Evolutionary conservation across 2,329 filamentous ascomycete genomes (phyloP).

Genomic region (Aspergillus glaucus): DNA sequence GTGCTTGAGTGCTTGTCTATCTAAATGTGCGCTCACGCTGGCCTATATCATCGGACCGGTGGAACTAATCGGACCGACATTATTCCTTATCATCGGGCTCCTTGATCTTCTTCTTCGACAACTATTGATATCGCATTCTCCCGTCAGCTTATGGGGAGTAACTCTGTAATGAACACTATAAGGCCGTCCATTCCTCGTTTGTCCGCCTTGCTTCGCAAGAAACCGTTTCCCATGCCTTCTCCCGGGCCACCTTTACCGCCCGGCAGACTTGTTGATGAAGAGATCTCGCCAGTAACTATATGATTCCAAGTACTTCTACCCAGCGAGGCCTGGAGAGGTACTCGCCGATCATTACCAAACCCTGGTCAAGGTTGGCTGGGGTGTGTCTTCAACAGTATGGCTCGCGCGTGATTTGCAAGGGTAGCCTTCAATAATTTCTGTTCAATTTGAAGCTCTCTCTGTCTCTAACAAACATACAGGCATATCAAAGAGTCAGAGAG

Average conservation of each 20-base stretch:
- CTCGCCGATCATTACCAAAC: slow-evolving; percentile 22
- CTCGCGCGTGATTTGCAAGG: slow-evolving; percentile 23
- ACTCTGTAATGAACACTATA: slow-evolving; percentile 17
- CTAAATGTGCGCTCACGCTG: no score
- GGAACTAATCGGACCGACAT: no score
- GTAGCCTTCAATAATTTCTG: slow-evolving; percentile 16
- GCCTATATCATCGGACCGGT: no score
- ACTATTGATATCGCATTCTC: slow-evolving; percentile 12
- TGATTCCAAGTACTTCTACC: slow-evolving; percentile 23
- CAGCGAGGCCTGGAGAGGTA: slow-evolving; percentile 24
- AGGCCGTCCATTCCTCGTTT: slow-evolving; percentile 14
- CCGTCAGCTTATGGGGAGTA: slow-evolving; percentile 7
- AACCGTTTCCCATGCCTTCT: slow-evolving; percentile 21
- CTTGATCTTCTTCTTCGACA: slow-evolving; percentile 8
- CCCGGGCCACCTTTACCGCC: slow-evolving; percentile 18
- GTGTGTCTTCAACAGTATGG: slow-evolving; percentile 25
- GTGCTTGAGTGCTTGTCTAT: no score
- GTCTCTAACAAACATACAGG: slow-evolving; percentile 20
- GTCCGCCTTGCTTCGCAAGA: slow-evolving; percentile 19
- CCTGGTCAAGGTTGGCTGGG: slow-evolving; percentile 26
- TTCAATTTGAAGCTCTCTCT: slow-evolving; percentile 9
- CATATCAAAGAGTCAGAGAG: slow-evolving; percentile 19
- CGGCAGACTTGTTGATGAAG: slow-evolving; percentile 22
- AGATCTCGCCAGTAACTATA: slow-evolving; percentile 24
- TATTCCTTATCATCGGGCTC: no score